A percentile compares a stretch with the other conserved stretches of the same genome.
Evolutionary conservation across 1,284 basidiomycete species (phyloP).

Genomic region (Paramarasmius palmivorus): DNA sequence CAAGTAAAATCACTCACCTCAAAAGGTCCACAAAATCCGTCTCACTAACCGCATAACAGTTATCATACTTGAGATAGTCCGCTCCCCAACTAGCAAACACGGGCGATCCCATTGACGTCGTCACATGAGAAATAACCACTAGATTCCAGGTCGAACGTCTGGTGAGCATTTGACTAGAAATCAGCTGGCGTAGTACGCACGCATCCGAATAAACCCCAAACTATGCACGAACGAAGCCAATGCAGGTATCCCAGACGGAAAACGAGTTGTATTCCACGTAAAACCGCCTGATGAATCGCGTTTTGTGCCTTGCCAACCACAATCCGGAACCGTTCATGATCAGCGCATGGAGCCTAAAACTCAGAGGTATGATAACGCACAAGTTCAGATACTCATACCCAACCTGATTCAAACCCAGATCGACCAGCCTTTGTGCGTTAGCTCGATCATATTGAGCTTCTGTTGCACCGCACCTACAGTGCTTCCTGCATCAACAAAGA

Average conservation of each 20-base stretch:
- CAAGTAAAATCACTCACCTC: conserved; percentile 28
- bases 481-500: too few species aligned
- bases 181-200: conserved; percentile 24
- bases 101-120: conserved; percentile 39
- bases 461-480: conserved; percentile 35
- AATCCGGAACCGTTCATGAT: conserved; percentile 26
- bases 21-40: conserved; percentile 47
- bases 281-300: conserved; percentile 40
- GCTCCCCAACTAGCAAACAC: conserved; percentile 48
- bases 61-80: conserved; percentile 53
- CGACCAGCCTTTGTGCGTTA: conserved; percentile 35
- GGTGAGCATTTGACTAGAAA: not conserved
- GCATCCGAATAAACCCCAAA: conserved; percentile 45
- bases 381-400: conserved; percentile 43
- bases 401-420: conserved; percentile 32
- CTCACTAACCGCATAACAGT: conserved; percentile 45
- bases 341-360: not conserved
- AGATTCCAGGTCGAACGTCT: conserved; percentile 2
- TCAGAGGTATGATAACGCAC: too few species aligned
- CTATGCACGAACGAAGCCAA: conserved; percentile 36
- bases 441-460: conserved; percentile 37
- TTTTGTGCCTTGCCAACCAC: conserved; percentile 44
- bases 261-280: conserved; percentile 38
- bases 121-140: conserved; percentile 48
- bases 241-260: conserved; percentile 41